A percentile compares a stretch with the other conserved stretches of the same genome.
phyloP scores from a whole-genome alignment of 257 asterid species.

The Nicotiana tabacum region DNA sequence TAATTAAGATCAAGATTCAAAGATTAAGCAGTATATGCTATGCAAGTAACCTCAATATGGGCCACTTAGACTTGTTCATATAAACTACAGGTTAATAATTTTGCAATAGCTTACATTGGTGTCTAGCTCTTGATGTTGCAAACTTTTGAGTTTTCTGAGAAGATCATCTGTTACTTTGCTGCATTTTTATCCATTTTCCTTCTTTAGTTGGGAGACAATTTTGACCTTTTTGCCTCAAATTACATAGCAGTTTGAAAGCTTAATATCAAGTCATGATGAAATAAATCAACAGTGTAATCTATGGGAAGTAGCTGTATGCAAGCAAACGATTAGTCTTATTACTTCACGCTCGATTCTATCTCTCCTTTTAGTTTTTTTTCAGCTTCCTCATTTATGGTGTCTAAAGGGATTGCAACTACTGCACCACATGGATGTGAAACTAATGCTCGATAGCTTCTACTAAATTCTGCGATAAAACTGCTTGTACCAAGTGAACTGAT shows the following conservation, averaged over 20 bases:
- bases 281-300: too few relatives aligned
- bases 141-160: background rate
- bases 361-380: background rate
- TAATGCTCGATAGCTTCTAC: background rate
- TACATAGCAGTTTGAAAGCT: background rate
- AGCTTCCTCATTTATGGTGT: background rate
- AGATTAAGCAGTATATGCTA: too few relatives aligned
- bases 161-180: background rate
- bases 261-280: background rate
- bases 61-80: too few relatives aligned
- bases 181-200: background rate
- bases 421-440: background rate
- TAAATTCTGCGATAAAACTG: background rate
- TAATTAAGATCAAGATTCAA: too few relatives aligned
- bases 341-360: background rate
- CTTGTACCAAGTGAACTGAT: too few relatives aligned
- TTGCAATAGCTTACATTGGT: too few relatives aligned
- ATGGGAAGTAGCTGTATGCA: background rate
- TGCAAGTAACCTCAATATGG: too few relatives aligned
- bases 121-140: too few relatives aligned
- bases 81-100: too few relatives aligned
- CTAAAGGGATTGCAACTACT: background rate
- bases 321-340: background rate
- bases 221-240: background rate
- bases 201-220: background rate